Evolutionary conservation across 768 basidiomycete species (phyloP).

Genomic region (Ephemerocybe angulata): DNA sequence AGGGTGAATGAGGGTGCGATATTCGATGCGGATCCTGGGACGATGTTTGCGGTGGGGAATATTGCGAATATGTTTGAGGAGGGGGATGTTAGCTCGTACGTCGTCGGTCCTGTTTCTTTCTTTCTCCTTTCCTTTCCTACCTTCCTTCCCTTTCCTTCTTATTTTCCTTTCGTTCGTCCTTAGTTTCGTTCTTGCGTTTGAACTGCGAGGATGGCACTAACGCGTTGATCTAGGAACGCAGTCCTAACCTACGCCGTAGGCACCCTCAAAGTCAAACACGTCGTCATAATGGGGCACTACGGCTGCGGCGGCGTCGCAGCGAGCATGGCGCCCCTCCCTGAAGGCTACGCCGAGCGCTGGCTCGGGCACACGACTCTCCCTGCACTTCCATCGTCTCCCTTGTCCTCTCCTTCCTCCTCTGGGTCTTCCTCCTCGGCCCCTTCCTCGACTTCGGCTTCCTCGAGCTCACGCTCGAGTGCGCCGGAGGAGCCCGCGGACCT

Average conservation of each 20-base stretch:
- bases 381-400: not conserved
- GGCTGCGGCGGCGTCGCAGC: slow-evolving; percentile 30
- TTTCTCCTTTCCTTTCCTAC: not conserved
- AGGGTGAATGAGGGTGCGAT: slow-evolving; percentile 30
- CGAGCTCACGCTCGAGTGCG: too few relatives aligned
- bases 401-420: not conserved
- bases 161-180: too few relatives aligned
- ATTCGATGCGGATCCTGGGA: slow-evolving; percentile 27
- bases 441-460: not conserved
- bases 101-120: too few relatives aligned
- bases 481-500: slow-evolving; percentile 18
- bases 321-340: slow-evolving; percentile 20
- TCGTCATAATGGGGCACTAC: slow-evolving; percentile 30
- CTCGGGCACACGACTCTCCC: too few relatives aligned
- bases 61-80: slow-evolving; percentile 32
- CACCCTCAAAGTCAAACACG: slow-evolving; percentile 26
- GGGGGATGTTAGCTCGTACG: slow-evolving; percentile 26
- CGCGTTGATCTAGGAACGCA: slow-evolving; percentile 24
- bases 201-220: not conserved
- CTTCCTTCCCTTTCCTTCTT: not conserved
- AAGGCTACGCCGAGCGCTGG: slow-evolving; percentile 1
- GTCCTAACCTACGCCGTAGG: slow-evolving; percentile 28
- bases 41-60: slow-evolving; percentile 30
- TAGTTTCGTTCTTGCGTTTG: too few relatives aligned
- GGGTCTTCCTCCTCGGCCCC: not conserved